Base-by-base conservation (phyloP, 306 rosid species). In the Cucumis hystrix region DNA sequence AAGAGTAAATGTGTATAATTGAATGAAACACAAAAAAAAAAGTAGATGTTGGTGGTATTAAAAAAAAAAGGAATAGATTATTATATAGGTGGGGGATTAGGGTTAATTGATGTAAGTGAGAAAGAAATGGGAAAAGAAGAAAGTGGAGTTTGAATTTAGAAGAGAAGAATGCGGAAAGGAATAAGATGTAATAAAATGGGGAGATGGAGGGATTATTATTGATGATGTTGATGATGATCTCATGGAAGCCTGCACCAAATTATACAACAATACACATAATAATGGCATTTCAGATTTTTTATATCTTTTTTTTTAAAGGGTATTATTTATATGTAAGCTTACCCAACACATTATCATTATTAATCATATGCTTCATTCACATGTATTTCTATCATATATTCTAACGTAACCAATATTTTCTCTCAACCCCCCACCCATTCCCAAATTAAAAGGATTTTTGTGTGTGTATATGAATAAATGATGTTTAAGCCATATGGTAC, bases 261-360 rank as follows among this genome's bases (percentile, higher is more conserved):
- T 28, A 28, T 28, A 28, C 30, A 28, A 28, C 30, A 28, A 28
- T 28, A 28, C 30, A 28, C 3, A 28, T 28, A 23, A n/a, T 28
- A 28, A 28, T 28, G 30, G 3, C 30, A 28, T 28, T 28, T 28
- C 30, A 28, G 2, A 28, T 0, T 28, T 28, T 3, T 28, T 3
- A 1, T 28, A 1, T 28, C 1, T 28, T 28, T 28, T 28, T 28
- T 28, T 28, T 28, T 28, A 28, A 28, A 5, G 23, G 47, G 49
- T 65, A 65, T 65, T 37, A 64, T 63, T 12, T 63, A 1, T 28
- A 63, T 59, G 17, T 65, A 41, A 41, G 5, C 35, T 68, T 41
- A 41, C 30, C 74, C 74, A 66, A 68, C 74, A 68, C 74, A 68
- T 68, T 68, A 68, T 68, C 74, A 68, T 68, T 68, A 68, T 68